These are phyloP conservation scores for Ophiognomonia clavigignenti-juglandacearum DNA, from an alignment of 2,329 filamentous ascomycete genomes.

Conservation along the genomic window DNA sequence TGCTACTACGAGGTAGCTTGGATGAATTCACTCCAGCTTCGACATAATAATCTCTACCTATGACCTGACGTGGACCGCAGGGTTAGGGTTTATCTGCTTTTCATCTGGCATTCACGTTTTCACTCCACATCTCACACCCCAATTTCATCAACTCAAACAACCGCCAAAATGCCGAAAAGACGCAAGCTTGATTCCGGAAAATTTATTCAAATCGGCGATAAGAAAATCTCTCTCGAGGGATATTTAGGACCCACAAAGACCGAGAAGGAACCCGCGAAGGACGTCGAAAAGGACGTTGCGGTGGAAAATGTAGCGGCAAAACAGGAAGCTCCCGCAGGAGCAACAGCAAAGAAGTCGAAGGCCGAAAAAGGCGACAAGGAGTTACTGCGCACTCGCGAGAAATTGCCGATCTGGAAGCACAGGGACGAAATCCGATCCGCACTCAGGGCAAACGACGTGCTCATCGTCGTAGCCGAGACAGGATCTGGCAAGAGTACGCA, in stretches of 20 bases:
- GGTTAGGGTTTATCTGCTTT: no score
- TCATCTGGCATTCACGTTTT: no score
- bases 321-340: not conserved
- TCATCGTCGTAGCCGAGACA: slow-evolving; percentile 88
- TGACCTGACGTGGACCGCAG: no score
- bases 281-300: not conserved
- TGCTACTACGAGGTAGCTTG: no score
- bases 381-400: slow-evolving; percentile 47
- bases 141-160: slow-evolving; percentile 16
- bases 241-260: slow-evolving; percentile 36
- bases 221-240: slow-evolving; percentile 43
- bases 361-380: slow-evolving; percentile 8
- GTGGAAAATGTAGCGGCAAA: no score
- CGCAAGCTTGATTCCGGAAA: slow-evolving; percentile 28
- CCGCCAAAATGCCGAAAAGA: slow-evolving; percentile 17
- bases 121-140: no score
- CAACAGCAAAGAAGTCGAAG: slow-evolving; percentile 17
- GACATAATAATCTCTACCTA: no score
- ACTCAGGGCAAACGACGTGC: slow-evolving; percentile 64
- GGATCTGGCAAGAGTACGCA: slow-evolving; percentile 97
- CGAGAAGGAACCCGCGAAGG: slow-evolving; percentile 19
- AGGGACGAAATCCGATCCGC: slow-evolving; percentile 63
- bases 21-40: no score
- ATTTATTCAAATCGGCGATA: slow-evolving; percentile 42
- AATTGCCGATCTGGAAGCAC: slow-evolving; percentile 76